Percentiles rank a stretch among this genome's conserved stretches.
Evolutionary conservation across 371 early-diverging fungal genomes (phyloP).

Genomic region (Scutellospora calospora): DNA sequence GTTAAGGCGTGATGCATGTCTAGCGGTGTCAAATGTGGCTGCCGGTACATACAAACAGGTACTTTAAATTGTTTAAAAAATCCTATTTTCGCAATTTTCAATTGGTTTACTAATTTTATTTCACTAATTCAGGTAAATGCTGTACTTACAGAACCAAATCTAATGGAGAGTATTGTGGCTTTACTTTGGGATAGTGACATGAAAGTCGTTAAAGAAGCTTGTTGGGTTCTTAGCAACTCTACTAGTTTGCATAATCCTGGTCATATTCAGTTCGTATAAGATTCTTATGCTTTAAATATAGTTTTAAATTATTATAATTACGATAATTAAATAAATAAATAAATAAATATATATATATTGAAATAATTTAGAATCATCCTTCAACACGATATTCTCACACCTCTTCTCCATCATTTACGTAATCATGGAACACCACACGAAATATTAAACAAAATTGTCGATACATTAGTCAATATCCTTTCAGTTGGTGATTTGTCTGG

Average conservation of each 20-base stretch:
- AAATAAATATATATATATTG: too few species aligned
- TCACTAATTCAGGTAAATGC: background rate
- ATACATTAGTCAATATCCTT: conserved; percentile 31
- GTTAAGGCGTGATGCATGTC: conserved; percentile 21
- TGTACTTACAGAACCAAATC: conserved; percentile 12
- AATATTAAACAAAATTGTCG: conserved; percentile 29
- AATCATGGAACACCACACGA: conserved; percentile 9
- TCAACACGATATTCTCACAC: conserved; percentile 23
- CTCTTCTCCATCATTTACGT: conserved; percentile 27
- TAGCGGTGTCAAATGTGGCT: conserved; percentile 29
- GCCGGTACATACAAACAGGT: conserved; percentile 34
- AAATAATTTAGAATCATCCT: conserved; percentile 9
- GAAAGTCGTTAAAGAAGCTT: conserved; percentile 33
- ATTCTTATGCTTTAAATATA: background rate
- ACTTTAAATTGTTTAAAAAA: background rate
- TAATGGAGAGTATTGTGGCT: conserved; percentile 21
- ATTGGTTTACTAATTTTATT: background rate
- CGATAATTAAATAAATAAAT: background rate
- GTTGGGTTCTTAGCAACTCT: conserved; percentile 32
- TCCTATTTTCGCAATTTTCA: background rate
- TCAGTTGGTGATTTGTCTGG: conserved; percentile 25
- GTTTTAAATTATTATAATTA: background rate
- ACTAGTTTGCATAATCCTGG: conserved; percentile 23
- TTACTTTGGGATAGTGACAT: conserved; percentile 33
- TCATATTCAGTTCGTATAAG: conserved; percentile 1